These are phyloP conservation scores for Wickerhamomyces ciferrii DNA, from an alignment of 805 yeast species.

Conservation along the genomic window DNA sequence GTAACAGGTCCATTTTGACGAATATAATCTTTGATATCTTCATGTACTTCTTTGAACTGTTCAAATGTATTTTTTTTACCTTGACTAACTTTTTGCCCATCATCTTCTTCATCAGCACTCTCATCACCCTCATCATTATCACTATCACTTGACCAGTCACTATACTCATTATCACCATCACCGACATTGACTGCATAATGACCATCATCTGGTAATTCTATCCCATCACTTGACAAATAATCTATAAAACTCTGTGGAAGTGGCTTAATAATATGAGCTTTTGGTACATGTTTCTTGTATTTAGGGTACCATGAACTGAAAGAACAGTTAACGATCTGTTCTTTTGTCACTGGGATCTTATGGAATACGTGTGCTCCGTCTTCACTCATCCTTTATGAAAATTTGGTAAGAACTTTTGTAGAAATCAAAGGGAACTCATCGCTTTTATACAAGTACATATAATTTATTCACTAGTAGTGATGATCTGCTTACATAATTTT, in stretches of 20 bases:
- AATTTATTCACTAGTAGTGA: too few species aligned
- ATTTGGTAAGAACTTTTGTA: too few species aligned
- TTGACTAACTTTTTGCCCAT: constrained; percentile 2
- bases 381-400: background rate
- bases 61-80: constrained; percentile 18
- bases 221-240: constrained; percentile 65
- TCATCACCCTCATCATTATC: constrained; percentile 15
- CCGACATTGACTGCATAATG: constrained; percentile 28
- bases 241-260: constrained; percentile 52
- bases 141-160: constrained; percentile 56
- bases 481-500: background rate
- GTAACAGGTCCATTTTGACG: constrained; percentile 53
- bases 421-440: background rate
- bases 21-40: constrained; percentile 40
- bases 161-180: constrained; percentile 59
- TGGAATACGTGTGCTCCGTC: constrained; percentile 18
- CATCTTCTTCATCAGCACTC: constrained; percentile 18
- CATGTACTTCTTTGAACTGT: constrained; percentile 58
- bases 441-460: background rate
- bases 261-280: constrained; percentile 47
- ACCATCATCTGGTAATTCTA: constrained; percentile 48
- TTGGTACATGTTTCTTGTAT: constrained; percentile 45
- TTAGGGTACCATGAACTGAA: constrained; percentile 56
- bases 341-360: constrained; percentile 23
- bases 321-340: constrained; percentile 45